Conservation (phyloP, 805 yeast species). For the Hanseniaspora lachancei region DNA sequence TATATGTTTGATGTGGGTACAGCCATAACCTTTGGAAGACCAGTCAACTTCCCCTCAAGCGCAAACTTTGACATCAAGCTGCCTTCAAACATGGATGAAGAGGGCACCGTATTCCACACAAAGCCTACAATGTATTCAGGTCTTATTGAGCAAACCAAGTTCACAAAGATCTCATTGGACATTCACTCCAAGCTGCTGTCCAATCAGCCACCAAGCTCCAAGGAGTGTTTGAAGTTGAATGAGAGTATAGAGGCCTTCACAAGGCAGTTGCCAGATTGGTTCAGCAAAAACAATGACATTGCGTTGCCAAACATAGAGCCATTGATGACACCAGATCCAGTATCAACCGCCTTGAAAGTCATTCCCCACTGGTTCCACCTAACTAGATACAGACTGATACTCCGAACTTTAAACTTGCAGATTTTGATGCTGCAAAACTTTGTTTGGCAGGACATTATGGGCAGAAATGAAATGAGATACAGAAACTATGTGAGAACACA, state of each 20-base stretch:
- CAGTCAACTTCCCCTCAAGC: slow-evolving; percentile 38
- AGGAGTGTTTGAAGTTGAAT: slow-evolving; percentile 40
- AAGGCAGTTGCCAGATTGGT: slow-evolving; percentile 34
- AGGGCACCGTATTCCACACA: slow-evolving; percentile 17
- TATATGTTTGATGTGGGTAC: slow-evolving; percentile 53
- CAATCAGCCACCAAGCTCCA: slow-evolving; percentile 31
- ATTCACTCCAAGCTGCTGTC: slow-evolving; percentile 38
- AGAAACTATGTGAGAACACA: slow-evolving; percentile 27
- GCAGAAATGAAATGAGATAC: slow-evolving; percentile 27
- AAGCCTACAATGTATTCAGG: slow-evolving; percentile 48
- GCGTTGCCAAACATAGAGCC: neutral
- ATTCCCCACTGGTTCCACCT: slow-evolving; percentile 43
- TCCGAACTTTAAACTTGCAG: slow-evolving; percentile 48
- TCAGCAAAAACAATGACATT: slow-evolving; percentile 29
- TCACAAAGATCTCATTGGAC: slow-evolving; percentile 36
- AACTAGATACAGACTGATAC: slow-evolving; percentile 39
- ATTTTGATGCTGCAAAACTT: slow-evolving; percentile 44
- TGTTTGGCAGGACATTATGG: slow-evolving; percentile 40
- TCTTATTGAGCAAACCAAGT: slow-evolving; percentile 40
- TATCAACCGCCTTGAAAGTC: slow-evolving; percentile 11
- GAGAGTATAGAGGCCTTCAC: slow-evolving; percentile 32
- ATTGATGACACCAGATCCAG: neutral
- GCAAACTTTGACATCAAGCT: slow-evolving; percentile 34
- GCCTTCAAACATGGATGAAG: slow-evolving; percentile 38
- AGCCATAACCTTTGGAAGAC: slow-evolving; percentile 53